Base-by-base conservation (phyloP, 768 basidiomycete species). In the Boletus edulis region DNA sequence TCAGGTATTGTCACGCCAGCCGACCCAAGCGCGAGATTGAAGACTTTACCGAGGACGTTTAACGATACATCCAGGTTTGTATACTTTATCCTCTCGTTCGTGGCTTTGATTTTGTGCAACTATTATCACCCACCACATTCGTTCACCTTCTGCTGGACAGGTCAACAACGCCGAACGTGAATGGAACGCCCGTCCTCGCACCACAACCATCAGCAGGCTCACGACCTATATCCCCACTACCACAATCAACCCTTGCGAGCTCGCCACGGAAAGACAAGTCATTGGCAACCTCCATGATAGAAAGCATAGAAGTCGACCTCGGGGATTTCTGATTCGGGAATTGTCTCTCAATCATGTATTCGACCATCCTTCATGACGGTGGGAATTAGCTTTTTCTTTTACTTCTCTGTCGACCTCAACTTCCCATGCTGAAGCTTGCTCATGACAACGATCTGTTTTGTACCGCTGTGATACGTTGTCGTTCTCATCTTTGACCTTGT, bases 241-340 rank as follows among this genome's bases (percentile, higher is more conserved):
- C 69, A 11, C 35, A 64, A 24, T 58, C 65, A n/a, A 45, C 59
- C 7, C 51, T 63, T 6, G 49, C 62, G 32, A 62, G 61, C 51
- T 65, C 73, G 47, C 65, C 67, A 35, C 66, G 67, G 50, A 70
- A 69, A 32, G 62, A 69, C 54, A 78, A 79, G 63, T 73, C 74
- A 18, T 76, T 86, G 49, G 83, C 85, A 64, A 75, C 80, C 6
- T 74, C 78, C 18, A 68, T 89, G 38, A 79, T 87, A 59, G 83
- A 86, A 46, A 78, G 78, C 29, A 78, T 91, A 60, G 88, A 91
- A 59, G 78, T 91, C 55, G 88, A 91, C 68, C 74, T 91, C 43
- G 89, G 89, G 48, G 89, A 91, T 70, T 91, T 91, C 69, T 91
- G 70, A 64, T 41, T 47, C 44, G 11, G 45, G 15, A 54, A 44